Evolutionary conservation across 164 flowering plant genomes (phyloP).

Genomic region (Malania oleifera): DNA sequence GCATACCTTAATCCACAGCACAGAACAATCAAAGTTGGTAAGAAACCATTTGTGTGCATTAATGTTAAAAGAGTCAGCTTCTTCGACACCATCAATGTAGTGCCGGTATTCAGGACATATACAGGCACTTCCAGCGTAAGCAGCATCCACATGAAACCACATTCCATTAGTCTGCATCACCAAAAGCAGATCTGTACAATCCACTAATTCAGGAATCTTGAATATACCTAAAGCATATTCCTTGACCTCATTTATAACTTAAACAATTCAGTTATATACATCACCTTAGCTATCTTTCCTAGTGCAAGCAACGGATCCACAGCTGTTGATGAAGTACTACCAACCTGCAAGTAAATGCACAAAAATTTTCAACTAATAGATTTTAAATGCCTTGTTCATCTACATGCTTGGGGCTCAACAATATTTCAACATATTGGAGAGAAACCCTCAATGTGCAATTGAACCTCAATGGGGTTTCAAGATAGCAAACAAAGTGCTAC

Average conservation of each 20-base stretch:
- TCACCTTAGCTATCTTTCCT: constrained; percentile 76
- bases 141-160: constrained; percentile 95
- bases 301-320: constrained; percentile 76
- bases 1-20: constrained; percentile 84
- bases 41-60: constrained; percentile 96
- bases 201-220: background rate
- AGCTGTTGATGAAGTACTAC: constrained; percentile 93
- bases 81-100: constrained; percentile 79
- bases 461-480: no score
- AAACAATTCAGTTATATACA: background rate
- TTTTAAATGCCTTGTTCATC: no score
- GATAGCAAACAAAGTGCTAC: no score
- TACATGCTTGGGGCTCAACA: no score
- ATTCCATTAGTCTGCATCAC: constrained; percentile 46
- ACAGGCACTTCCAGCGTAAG: constrained; percentile 98
- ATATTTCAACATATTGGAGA: no score
- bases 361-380: constrained; percentile 4
- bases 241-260: background rate
- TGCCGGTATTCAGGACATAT: constrained; percentile 88
- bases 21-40: constrained; percentile 89
- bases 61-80: constrained; percentile 89
- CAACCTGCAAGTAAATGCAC: constrained; percentile 51
- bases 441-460: no score
- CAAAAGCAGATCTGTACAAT: background rate
- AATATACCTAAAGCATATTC: background rate